Base-by-base conservation (phyloP, 164 flowering plant genomes). In the Sedum album region DNA sequence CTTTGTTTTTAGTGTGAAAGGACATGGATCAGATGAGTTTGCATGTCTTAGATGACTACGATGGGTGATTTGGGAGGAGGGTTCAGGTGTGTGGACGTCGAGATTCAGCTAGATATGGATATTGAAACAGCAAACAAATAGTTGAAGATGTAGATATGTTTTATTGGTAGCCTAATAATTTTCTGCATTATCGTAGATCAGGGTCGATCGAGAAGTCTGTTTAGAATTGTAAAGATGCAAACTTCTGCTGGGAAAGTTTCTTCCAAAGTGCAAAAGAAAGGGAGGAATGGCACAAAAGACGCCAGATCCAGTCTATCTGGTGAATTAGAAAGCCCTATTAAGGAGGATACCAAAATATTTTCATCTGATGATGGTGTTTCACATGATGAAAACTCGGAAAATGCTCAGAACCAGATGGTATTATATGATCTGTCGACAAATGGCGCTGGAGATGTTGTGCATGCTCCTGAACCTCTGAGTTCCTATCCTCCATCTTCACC, bases 391-490 rank as follows among this genome's bases (percentile, higher is more conserved):
- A 74, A 76, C 46, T 60, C 66, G 67, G 78, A 46, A 31, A 65
- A 75, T 69, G 74, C 73, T 42, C 30, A 71, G 39, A 85, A 83
- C 28, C 86, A 82, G 46, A 69, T 89, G 73, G 90, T 89, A 60
- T 73, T 85, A 65, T 87, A 85, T 79, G 75, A 85, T 41, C 11
- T 41, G 46, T 41, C 46, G 15, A 14, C 46, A 2, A 75, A 73
- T 69, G 81, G 73, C 33, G 8, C 41, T 4, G 69, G 72, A 66
- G 72, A 71, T 73, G 69, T 67, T 65, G 75, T 44, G 49, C 76
- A 76, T 30, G 69, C 62, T 20, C 76, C 82, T 31, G 76, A 75
- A 1, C 79, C 80, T 44, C 35, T 67, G 36, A 69, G 49, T 38
- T 72, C 42, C 68, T 77, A 61, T 30, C 71, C 68, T 60, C 78